These are phyloP conservation scores for Cicer arietinum DNA, from an alignment of 306 rosid species.

Conservation along the genomic window DNA sequence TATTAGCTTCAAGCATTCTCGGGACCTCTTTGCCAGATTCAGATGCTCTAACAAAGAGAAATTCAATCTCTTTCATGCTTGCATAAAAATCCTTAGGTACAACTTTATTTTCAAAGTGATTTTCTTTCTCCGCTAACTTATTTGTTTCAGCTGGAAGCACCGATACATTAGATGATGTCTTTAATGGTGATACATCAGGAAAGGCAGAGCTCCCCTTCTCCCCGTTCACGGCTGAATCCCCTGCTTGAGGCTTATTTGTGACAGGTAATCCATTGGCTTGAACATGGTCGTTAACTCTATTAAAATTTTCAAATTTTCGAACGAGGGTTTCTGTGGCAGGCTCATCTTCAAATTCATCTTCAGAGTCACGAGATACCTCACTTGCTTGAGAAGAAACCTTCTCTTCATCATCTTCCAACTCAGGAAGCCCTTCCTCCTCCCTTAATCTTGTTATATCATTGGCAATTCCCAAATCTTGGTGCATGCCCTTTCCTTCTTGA, in stretches of 20 bases:
- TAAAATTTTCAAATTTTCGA: slow-evolving; percentile 74
- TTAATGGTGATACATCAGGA: slow-evolving; percentile 48
- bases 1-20: slow-evolving; percentile 93
- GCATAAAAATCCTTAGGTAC: slow-evolving; percentile 72
- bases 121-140: slow-evolving; percentile 55
- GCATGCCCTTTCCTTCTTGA: slow-evolving; percentile 64
- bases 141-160: slow-evolving; percentile 47
- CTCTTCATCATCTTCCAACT: slow-evolving; percentile 70
- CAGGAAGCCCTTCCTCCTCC: slow-evolving; percentile 77
- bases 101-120: slow-evolving; percentile 61
- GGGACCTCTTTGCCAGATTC: slow-evolving; percentile 90
- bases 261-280: slow-evolving; percentile 54
- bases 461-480: slow-evolving; percentile 55
- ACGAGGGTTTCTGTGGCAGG: slow-evolving; percentile 70
- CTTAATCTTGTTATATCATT: slow-evolving; percentile 56
- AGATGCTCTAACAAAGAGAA: slow-evolving; percentile 70
- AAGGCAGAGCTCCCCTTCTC: slow-evolving; percentile 64
- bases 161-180: slow-evolving; percentile 50
- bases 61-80: slow-evolving; percentile 78
- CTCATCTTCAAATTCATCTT: slow-evolving; percentile 83
- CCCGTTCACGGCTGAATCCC: slow-evolving; percentile 54
- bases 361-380: slow-evolving; percentile 70
- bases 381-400: slow-evolving; percentile 57
- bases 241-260: slow-evolving; percentile 47
- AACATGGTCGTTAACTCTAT: slow-evolving; percentile 63